phyloP scores from a whole-genome alignment of 495 filamentous ascomycete species.

The Penicillium cataractarum region DNA sequence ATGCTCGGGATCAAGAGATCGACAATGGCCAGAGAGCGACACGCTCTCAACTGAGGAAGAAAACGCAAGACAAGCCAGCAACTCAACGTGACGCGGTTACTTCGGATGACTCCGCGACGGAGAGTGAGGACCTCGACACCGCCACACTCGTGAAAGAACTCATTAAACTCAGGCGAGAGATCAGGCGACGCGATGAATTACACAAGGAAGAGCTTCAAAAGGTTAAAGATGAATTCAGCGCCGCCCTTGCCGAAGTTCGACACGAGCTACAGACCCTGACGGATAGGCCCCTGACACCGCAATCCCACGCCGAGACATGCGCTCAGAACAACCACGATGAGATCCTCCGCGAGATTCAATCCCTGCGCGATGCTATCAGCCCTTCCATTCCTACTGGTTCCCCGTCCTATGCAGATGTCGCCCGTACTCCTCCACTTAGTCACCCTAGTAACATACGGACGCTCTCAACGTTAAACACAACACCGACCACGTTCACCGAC shows the following conservation, averaged over 20 bases:
- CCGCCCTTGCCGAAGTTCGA: slow-evolving; percentile 17
- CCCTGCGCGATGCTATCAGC: slow-evolving; percentile 24
- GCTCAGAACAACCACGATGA: slow-evolving; percentile 18
- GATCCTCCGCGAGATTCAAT: slow-evolving; percentile 26
- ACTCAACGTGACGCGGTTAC: slow-evolving; percentile 27
- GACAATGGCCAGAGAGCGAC: neutral
- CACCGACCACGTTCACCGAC: slow-evolving; percentile 23
- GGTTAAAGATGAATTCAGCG: slow-evolving; percentile 24
- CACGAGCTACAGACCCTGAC: slow-evolving; percentile 17
- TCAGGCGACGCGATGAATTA: slow-evolving; percentile 24
- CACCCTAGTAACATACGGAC: slow-evolving; percentile 27
- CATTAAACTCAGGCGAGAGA: slow-evolving; percentile 29
- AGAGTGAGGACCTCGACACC: slow-evolving; percentile 23
- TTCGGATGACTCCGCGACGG: slow-evolving; percentile 21
- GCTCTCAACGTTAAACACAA: slow-evolving; percentile 11
- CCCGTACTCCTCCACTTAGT: slow-evolving; percentile 24
- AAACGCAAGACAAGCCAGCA: neutral
- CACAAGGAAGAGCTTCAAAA: slow-evolving; percentile 28
- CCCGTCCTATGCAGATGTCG: slow-evolving; percentile 22
- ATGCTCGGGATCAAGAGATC: slow-evolving; percentile 9
- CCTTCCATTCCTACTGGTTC: neutral
- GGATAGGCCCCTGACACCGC: slow-evolving; percentile 12
- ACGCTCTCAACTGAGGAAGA: slow-evolving; percentile 1
- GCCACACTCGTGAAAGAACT: slow-evolving; percentile 19
- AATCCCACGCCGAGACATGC: slow-evolving; percentile 16